Evolutionary conservation across 2,329 filamentous ascomycete genomes (phyloP).

Genomic region (Leptographium galeiforme): DNA sequence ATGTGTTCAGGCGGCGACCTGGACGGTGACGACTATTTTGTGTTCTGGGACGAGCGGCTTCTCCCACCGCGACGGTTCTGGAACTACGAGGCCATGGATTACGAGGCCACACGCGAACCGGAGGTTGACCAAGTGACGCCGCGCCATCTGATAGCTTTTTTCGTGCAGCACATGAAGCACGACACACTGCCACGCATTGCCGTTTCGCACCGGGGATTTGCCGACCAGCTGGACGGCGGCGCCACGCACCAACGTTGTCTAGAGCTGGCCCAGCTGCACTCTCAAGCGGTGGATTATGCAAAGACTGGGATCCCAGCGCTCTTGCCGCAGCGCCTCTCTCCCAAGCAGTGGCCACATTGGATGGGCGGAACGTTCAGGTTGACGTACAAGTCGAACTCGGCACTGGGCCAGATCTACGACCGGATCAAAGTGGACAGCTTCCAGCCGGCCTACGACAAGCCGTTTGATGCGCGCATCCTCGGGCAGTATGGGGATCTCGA

Average conservation of each 20-base stretch:
- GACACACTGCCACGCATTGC: constrained; percentile 72
- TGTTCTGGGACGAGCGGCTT: constrained; percentile 76
- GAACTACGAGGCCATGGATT: constrained; percentile 69
- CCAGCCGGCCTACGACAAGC: constrained; percentile 52
- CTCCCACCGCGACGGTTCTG: constrained; percentile 42
- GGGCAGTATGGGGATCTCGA: constrained; percentile 39
- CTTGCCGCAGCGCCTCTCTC: constrained; percentile 48
- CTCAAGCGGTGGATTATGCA: constrained; percentile 82
- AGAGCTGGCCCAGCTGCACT: constrained; percentile 67
- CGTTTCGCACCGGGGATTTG: constrained; percentile 63
- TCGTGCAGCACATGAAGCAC: constrained; percentile 86
- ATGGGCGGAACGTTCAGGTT: constrained; percentile 55
- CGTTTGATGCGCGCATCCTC: constrained; percentile 68
- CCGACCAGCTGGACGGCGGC: constrained; percentile 50
- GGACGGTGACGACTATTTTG: constrained; percentile 89
- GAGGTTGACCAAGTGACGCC: constrained; percentile 52
- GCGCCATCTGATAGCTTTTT: constrained; percentile 68
- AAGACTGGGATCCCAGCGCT: constrained; percentile 73
- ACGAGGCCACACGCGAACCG: constrained; percentile 42
- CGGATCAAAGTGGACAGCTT: constrained; percentile 56
- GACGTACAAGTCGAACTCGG: constrained; percentile 53
- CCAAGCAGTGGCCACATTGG: constrained; percentile 66
- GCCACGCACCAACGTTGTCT: constrained; percentile 58
- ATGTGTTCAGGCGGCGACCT: constrained; percentile 96
- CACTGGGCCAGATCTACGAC: constrained; percentile 76